Evolutionary conservation across 1,284 basidiomycete species (phyloP).

Genomic region (Phellinidium pouzarii): DNA sequence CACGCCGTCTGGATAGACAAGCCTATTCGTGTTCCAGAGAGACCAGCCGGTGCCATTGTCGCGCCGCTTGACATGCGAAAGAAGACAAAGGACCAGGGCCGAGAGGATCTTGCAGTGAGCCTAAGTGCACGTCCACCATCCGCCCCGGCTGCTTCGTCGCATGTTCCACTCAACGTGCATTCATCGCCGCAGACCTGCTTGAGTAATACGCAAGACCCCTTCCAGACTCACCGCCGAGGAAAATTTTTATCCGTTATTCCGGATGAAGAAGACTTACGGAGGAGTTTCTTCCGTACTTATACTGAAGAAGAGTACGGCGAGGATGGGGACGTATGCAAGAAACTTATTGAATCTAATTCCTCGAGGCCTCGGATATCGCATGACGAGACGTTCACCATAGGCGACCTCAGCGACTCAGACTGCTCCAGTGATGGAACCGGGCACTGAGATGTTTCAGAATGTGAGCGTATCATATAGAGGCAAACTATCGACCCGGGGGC

Average conservation of each 20-base stretch:
- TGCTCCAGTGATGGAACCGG: background rate
- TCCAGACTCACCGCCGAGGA: background rate
- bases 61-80: background rate
- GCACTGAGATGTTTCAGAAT: background rate
- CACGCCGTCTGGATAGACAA: background rate
- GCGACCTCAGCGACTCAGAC: slow-evolving; percentile 10
- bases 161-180: background rate
- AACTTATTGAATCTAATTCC: background rate
- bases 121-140: background rate
- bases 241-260: background rate
- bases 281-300: slow-evolving; percentile 7
- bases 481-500: background rate
- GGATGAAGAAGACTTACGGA: background rate
- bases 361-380: background rate
- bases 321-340: slow-evolving; percentile 1
- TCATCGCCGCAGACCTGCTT: background rate
- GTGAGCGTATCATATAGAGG: background rate
- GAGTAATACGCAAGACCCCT: background rate
- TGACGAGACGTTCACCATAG: slow-evolving; percentile 11
- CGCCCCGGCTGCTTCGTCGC: background rate
- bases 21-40: background rate
- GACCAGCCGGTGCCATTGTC: background rate
- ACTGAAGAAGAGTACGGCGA: too few relatives aligned
- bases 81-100: slow-evolving; percentile 7
- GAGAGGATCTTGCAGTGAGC: slow-evolving; percentile 1